Evolutionary conservation across 768 basidiomycete species (phyloP), one percentile per base, ranked within the genome.

Genomic region (Suillus occidentalis): DNA sequence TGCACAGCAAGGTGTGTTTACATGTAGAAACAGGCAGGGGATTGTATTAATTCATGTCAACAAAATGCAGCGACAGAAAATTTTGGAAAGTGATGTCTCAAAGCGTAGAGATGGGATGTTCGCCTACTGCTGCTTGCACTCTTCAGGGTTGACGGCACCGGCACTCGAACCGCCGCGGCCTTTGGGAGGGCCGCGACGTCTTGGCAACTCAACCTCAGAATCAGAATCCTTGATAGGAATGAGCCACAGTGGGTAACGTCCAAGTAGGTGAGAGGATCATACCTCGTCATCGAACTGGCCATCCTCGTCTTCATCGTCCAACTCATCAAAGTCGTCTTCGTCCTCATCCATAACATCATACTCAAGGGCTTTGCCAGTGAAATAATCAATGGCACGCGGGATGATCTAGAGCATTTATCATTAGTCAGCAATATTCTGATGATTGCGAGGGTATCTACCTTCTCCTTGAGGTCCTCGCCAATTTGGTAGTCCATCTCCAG

Each of bases 401-500:
- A 99, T 94, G 73, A 98, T 85, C 94, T 97, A 69, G 6, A 36
- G 20, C 49, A 31, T 25, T 61, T 1, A 50, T 43, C 7, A 43
- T 65, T 50, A 62, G 55, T 67, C 61, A 68, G 60, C n/a, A 34
- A 45, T 25, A 4, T 8, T 25, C 49, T 22, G 64, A 22, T 63
- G 36, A 45, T 43, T 18, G 20, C 55, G 22, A 37, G 7, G 67
- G 43, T 55, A n/a, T 74, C 79, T 7, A 92, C 93, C 84, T 95
- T 93, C 76, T 98, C 97, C 80, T 98, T 98, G 71, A 99, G 81
- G 80, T 99, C 96, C 82, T 98, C 97, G 52, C 97, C 96, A 71
- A 99, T 90, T 82, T 98, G 96, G 76, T 98, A 98, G 78, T 99
- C 97, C 66, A 95, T 83, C 83, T 98, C 97, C 60, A 99, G 85